phyloP scores from a whole-genome alignment of 768 basidiomycete genomes.

The Leccinum arenicola region DNA sequence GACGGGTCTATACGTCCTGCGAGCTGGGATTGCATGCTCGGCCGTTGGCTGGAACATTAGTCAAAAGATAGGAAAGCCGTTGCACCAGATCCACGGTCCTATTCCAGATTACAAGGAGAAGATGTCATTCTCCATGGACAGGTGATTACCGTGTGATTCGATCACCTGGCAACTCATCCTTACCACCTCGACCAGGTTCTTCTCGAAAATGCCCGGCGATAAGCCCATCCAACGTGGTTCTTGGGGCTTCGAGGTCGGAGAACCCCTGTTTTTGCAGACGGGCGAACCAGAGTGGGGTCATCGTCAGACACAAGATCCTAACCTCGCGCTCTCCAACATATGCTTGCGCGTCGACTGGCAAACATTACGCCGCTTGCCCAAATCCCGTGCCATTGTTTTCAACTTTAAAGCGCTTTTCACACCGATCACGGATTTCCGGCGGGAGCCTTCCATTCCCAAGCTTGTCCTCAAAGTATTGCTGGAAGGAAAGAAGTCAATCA shows the following conservation, averaged over 20 bases:
- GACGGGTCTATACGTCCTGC: constrained; percentile 43
- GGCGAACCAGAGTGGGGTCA: constrained; percentile 36
- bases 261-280: constrained; percentile 44
- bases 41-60: constrained; percentile 48
- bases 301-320: constrained; percentile 33
- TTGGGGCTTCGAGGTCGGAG: constrained; percentile 50
- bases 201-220: constrained; percentile 44
- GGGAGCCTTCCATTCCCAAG: constrained; percentile 48
- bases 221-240: constrained; percentile 54
- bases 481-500: constrained; percentile 38
- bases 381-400: constrained; percentile 48
- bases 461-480: constrained; percentile 42
- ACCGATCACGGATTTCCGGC: constrained; percentile 40
- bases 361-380: constrained; percentile 47
- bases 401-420: constrained; percentile 56
- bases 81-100: constrained; percentile 45
- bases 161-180: not conserved
- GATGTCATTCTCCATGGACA: constrained; percentile 47
- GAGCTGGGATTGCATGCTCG: constrained; percentile 46
- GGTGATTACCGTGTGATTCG: constrained; percentile 25
- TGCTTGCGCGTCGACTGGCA: constrained; percentile 55
- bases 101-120: constrained; percentile 52
- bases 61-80: constrained; percentile 45
- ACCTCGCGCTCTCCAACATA: constrained; percentile 40
- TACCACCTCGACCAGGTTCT: constrained; percentile 33